Conservation (phyloP, 345 rosid genomes). For the Anacardium occidentale region DNA sequence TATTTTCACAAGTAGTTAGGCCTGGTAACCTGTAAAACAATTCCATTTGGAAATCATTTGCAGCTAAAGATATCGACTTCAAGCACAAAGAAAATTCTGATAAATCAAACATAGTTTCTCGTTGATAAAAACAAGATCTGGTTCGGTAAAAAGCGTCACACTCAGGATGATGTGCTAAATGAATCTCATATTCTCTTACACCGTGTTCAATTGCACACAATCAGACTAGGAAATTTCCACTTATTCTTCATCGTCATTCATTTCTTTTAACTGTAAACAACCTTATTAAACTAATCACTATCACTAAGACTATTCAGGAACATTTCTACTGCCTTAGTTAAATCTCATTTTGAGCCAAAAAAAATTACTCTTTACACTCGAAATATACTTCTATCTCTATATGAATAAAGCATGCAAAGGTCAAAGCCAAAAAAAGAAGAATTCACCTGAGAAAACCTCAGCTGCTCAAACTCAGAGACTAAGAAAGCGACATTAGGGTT, state of each 20-base stretch:
- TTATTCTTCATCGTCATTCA: neutral
- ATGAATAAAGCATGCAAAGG: neutral
- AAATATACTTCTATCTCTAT: neutral
- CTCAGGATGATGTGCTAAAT: neutral
- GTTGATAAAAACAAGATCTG: neutral
- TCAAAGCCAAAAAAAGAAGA: neutral
- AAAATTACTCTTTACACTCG: neutral
- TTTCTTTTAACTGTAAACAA: neutral
- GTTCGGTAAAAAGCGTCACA: neutral
- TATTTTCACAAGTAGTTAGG: conserved; percentile 19
- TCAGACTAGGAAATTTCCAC: neutral
- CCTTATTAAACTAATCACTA: neutral
- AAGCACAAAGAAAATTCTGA: neutral
- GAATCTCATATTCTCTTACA: neutral
- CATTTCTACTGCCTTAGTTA: neutral
- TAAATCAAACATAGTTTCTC: neutral
- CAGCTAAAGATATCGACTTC: conserved; percentile 1
- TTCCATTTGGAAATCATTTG: conserved; percentile 16
- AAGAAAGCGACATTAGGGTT: conserved; percentile 3
- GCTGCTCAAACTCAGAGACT: neutral
- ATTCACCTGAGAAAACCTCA: conserved; percentile 7
- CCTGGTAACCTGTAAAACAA: conserved; percentile 17
- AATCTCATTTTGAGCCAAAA: neutral
- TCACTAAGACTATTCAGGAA: neutral
- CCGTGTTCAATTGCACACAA: neutral